These are phyloP conservation scores for Bassia scoparia DNA, from an alignment of 148 eudicot species.

Conservation along the genomic window DNA sequence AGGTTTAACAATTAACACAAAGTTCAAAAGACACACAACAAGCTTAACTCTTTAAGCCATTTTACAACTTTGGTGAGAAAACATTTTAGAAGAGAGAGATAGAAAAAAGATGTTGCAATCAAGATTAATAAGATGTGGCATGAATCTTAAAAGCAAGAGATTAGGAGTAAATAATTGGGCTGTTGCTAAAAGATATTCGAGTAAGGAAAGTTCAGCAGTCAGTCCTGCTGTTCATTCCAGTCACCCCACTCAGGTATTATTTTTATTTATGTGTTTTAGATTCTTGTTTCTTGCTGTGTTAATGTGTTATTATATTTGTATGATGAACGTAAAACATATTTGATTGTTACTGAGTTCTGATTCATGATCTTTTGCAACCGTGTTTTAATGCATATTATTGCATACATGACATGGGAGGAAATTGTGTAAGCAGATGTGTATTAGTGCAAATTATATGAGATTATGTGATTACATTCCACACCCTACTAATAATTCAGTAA, in stretches of 20 bases:
- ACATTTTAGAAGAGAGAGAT: neutral
- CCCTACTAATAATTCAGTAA: too few relatives aligned
- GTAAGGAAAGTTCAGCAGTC: conserved; percentile 17
- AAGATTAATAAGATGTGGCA: neutral
- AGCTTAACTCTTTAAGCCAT: neutral
- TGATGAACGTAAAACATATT: too few relatives aligned
- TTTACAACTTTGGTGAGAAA: neutral
- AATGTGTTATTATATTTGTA: neutral
- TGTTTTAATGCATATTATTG: too few relatives aligned
- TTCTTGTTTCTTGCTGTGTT: neutral
- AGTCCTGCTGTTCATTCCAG: conserved; percentile 32
- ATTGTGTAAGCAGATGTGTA: too few relatives aligned
- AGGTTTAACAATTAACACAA: too few relatives aligned
- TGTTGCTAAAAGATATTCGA: neutral
- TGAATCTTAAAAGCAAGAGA: neutral
- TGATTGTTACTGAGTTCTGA: too few relatives aligned
- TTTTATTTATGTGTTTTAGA: neutral
- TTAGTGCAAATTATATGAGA: too few relatives aligned
- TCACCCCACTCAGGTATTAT: conserved; percentile 21
- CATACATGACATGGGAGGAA: too few relatives aligned
- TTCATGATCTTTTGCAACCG: too few relatives aligned
- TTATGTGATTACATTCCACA: too few relatives aligned
- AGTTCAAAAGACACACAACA: neutral
- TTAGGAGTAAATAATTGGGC: conserved; percentile 16
- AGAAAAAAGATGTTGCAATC: conserved; percentile 23